Conservation (phyloP, 148 eudicot genomes). For the Bassia scoparia region DNA sequence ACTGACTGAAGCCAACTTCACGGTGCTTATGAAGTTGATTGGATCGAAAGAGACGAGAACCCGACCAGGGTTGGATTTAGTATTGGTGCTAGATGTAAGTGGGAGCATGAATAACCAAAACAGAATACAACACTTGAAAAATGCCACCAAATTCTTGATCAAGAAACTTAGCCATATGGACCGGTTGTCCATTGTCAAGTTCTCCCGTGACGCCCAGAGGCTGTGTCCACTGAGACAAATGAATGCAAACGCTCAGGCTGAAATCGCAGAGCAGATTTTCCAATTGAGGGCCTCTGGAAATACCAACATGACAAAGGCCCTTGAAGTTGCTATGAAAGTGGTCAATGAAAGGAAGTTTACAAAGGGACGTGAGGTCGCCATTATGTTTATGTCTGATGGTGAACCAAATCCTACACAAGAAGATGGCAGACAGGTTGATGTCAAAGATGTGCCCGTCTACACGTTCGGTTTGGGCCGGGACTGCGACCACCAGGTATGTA, state of each 20-base stretch:
- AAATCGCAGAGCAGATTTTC: not conserved
- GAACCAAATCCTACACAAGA: not conserved
- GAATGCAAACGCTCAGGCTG: not conserved
- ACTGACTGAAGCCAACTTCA: not conserved
- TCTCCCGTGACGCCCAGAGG: not conserved
- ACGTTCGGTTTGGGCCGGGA: slow-evolving; percentile 19
- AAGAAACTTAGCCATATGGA: slow-evolving; percentile 15
- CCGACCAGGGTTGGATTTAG: slow-evolving; percentile 14
- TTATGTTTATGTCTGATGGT: slow-evolving; percentile 14
- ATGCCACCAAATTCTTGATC: not conserved
- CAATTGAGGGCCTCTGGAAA: not conserved
- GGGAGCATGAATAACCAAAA: slow-evolving; percentile 3
- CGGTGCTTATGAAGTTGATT: not conserved
- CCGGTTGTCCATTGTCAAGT: not conserved
- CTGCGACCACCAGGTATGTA: not conserved
- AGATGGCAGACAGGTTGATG: not conserved
- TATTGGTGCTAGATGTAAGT: slow-evolving; percentile 17
- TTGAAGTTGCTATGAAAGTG: not conserved
- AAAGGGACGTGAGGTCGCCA: not conserved
- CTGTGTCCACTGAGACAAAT: slow-evolving; percentile 2
- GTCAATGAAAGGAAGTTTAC: not conserved
- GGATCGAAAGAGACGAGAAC: not conserved
- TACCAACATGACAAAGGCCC: not conserved
- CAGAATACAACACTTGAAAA: not conserved
- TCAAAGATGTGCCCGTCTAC: slow-evolving; percentile 11